Base-by-base conservation (phyloP, 2,329 filamentous ascomycete genomes). In the Scytalidium lignicola region DNA sequence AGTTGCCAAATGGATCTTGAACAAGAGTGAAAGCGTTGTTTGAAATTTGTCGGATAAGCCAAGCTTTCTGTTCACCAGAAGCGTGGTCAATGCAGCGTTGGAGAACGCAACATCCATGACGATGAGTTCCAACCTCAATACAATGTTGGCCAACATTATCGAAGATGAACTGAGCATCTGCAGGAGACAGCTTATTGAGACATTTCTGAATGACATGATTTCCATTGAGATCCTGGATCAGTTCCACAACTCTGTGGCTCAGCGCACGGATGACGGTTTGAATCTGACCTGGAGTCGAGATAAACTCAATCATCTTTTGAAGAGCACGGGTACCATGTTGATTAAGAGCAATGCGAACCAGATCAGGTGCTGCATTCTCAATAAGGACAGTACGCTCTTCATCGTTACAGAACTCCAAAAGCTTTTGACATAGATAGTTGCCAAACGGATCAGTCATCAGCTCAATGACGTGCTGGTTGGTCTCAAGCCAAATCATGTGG, bases 141-240 rank as follows among this genome's bases (percentile, higher is more conserved):
- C 90, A 96, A 65, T 93, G 79, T 48, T 78, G 78, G 55, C 91
- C 92, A 56, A 97, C 93, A 46, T 92, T 91, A 62, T 93, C 87
- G 61, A 97, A 97, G 65, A 99, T 97, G 75, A 99, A 99, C 66
- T 95, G 86, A 12, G 91, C 89, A 67, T 97, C 88, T 44, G 80
- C 73, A 1, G 90, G 77, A 55, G 83, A 86, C 37, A 99, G 84
- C 68, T 95, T 95, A 73, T 97, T 99, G 47, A 99, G 80, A 63
- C 93, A 99, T 73, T 99, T 99, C 72, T 99, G 93, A 56, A 99
- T 96, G 62, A 99, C 93, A 63, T 99, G 93, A 63, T 99, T 99
- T 67, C 93, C 93, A 64, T 99, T 99, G 47, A 99, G 77, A 61
- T 99, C 93, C 67, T 99, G 90, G 54, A 99, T 96, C 48, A 99